Conservation (phyloP, 2,329 filamentous ascomycete genomes). For the Scytalidium lignicola region DNA sequence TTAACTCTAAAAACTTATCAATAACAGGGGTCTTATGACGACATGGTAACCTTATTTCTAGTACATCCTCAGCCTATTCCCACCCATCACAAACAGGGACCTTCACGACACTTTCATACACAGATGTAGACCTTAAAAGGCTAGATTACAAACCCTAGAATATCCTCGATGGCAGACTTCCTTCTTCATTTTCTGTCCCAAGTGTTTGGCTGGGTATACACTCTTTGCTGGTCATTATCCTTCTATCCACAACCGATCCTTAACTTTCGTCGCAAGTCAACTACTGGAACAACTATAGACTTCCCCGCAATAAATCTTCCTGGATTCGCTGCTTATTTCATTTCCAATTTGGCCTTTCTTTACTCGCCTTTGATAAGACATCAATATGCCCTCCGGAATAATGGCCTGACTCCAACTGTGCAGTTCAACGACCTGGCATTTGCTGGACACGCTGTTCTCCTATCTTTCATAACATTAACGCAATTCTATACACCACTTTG, state of each 20-base stretch:
- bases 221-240: conserved; percentile 73
- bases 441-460: conserved; percentile 70
- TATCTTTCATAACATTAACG: conserved; percentile 68
- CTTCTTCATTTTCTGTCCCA: conserved; percentile 48
- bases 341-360: conserved; percentile 71
- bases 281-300: conserved; percentile 79
- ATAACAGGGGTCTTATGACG: background rate
- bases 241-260: conserved; percentile 89
- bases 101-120: too few species aligned
- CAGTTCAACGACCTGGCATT: conserved; percentile 88
- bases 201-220: conserved; percentile 72
- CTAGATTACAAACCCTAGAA: too few species aligned
- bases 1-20: background rate
- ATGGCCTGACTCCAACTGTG: conserved; percentile 74
- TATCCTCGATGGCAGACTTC: conserved; percentile 17
- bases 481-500: conserved; percentile 71
- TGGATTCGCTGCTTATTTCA: conserved; percentile 69
- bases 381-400: conserved; percentile 80
- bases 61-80: background rate
- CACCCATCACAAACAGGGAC: too few species aligned
- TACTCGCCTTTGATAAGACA: conserved; percentile 71
- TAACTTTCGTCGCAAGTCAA: conserved; percentile 73
- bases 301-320: conserved; percentile 72
- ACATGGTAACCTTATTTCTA: background rate
- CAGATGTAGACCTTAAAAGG: too few species aligned